Conservation (phyloP, 768 basidiomycete species). For the Xerocomellus chrysenteron region DNA sequence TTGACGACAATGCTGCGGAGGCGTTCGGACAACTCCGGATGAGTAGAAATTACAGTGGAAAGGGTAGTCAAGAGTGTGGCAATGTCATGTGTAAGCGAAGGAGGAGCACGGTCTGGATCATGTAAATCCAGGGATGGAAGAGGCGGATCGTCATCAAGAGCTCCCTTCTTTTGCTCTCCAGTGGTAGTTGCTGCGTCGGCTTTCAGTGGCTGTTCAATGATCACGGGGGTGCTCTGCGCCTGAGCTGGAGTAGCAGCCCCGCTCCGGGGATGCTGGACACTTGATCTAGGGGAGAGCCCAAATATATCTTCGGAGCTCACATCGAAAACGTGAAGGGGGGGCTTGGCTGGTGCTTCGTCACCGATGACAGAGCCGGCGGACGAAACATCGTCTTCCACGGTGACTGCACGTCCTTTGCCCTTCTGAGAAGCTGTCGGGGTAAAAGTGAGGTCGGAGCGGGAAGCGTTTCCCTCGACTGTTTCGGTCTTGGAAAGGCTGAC, state of each 20-base stretch:
- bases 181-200: conserved; percentile 6
- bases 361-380: conserved; percentile 44
- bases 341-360: conserved; percentile 49
- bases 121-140: conserved; percentile 45
- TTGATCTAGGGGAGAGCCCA: conserved; percentile 15
- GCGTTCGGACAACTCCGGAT: conserved; percentile 71
- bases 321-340: conserved; percentile 60
- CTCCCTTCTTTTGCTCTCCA: conserved; percentile 11
- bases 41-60: conserved; percentile 52
- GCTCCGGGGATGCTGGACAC: conserved; percentile 12
- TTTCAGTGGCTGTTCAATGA: conserved; percentile 23
- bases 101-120: conserved; percentile 24
- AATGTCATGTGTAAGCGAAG: conserved; percentile 63
- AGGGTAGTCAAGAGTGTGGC: conserved; percentile 59
- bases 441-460: conserved; percentile 26
- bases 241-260: conserved; percentile 33
- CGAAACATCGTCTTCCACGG: conserved; percentile 34
- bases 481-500: conserved; percentile 33
- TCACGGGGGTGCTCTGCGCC: conserved; percentile 43
- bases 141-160: conserved; percentile 44
- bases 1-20: conserved; percentile 65
- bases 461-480: conserved; percentile 33
- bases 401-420: conserved; percentile 32
- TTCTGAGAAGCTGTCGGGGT: conserved; percentile 29
- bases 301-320: conserved; percentile 32